Evolutionary conservation across 805 yeast species (phyloP), one percentile per base, ranked within the genome.

Genomic region (Candida pseudoglaebosa): DNA sequence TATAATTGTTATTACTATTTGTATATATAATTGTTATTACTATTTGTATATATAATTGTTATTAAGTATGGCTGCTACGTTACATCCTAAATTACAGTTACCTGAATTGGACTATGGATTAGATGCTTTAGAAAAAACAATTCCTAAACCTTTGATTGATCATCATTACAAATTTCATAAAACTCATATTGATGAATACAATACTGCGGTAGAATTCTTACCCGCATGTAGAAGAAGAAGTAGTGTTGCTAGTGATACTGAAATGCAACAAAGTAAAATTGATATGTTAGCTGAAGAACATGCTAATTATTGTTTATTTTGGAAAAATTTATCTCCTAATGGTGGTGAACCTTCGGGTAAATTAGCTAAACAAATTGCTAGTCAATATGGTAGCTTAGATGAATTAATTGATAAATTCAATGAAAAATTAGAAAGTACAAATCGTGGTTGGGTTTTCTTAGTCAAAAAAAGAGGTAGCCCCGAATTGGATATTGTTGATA

Each of bases 81-180:
- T 22, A 22, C 26, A 22, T 12, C 26, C 26, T 12, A 32, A 32
- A 28, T 21, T 28, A 28, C 31, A 14, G 22, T 17, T 88, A 49
- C 95, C 96, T 42, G 86, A 84, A 49, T 71, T 88, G 54, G 84
- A 81, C 59, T 88, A 82, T 75, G 95, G 83, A 57, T 88, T 78
- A 52, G 84, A 78, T 48, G 95, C 87, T 19, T 71, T 88, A 39
- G 96, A 88, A 70, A 96, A 96, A 42, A 75, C 64, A 66, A 85
- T 88, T 52, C 78, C 91, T 28, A 95, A 90, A 34, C 78, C 84
- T 59, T 87, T 88, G 68, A 88, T 86, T 65, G 95, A 85, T 63
- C 96, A 88, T 68, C 84, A 88, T 76, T 75, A 81, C 49, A 89
- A 89, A 73, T 96, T 89, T 67, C 96, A 88, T 63, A 93, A 86